Evolutionary conservation across 2,329 filamentous ascomycete species (phyloP).

Genomic region (Penicillium digitatum): DNA sequence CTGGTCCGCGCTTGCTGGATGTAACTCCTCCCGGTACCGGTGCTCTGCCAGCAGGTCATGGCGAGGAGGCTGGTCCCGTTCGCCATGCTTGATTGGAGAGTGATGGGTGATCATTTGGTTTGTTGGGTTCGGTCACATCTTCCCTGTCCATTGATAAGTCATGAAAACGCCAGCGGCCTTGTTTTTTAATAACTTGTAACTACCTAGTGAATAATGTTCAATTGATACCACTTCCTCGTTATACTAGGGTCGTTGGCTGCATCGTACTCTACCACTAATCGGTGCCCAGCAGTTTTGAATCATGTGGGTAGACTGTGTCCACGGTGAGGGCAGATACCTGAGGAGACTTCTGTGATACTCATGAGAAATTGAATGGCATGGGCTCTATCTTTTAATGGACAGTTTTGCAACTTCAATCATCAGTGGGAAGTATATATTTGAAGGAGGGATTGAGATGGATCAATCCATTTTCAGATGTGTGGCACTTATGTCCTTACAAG

Average conservation of each 20-base stretch:
- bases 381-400: background rate
- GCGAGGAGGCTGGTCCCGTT: conserved; percentile 13
- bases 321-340: background rate
- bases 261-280: background rate
- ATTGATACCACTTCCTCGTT: background rate
- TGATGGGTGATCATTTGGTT: background rate
- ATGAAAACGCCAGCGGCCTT: background rate
- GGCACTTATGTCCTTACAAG: background rate
- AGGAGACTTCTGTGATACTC: background rate
- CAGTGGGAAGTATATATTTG: background rate
- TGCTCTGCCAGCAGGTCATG: background rate
- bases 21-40: conserved; percentile 8
- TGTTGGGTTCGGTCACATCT: background rate
- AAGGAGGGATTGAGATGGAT: too few species aligned
- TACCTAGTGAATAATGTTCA: background rate
- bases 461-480: too few species aligned
- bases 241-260: background rate
- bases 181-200: background rate
- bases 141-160: background rate
- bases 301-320: background rate
- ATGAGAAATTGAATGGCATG: background rate
- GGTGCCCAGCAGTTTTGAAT: too few species aligned
- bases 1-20: conserved; percentile 14
- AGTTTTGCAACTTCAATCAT: background rate
- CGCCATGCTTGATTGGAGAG: background rate